phyloP scores from a whole-genome alignment of 2,329 filamentous ascomycete species.

The Colletotrichum shisoi region DNA sequence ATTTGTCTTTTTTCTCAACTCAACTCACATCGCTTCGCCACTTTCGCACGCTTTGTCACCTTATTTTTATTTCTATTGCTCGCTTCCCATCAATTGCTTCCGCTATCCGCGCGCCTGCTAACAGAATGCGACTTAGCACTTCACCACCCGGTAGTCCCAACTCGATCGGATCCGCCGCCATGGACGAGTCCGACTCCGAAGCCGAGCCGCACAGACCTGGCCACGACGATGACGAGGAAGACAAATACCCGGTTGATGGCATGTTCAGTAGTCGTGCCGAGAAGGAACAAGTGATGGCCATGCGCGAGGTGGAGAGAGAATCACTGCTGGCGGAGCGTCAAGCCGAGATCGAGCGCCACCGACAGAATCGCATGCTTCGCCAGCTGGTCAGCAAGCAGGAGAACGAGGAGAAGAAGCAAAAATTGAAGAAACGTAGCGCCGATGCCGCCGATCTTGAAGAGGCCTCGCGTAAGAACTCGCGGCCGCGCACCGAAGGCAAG shows the following conservation, averaged over 20 bases:
- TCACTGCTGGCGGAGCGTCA: conserved; percentile 87
- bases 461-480: conserved; percentile 74
- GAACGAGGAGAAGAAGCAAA: conserved; percentile 67
- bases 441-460: conserved; percentile 81
- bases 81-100: not conserved
- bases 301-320: conserved; percentile 92
- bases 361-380: conserved; percentile 82
- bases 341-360: conserved; percentile 79
- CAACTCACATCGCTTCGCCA: not conserved
- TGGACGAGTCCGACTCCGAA: conserved; percentile 84
- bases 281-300: conserved; percentile 79
- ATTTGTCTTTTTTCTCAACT: not conserved
- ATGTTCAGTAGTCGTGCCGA: conserved; percentile 78
- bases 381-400: conserved; percentile 75
- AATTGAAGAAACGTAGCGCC: conserved; percentile 79
- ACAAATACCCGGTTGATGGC: conserved; percentile 86
- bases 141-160: conserved; percentile 73
- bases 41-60: not conserved
- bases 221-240: conserved; percentile 64
- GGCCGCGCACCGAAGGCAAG: conserved; percentile 74
- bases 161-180: conserved; percentile 82
- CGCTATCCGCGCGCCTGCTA: not conserved
- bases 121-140: conserved; percentile 60
- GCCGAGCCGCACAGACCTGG: conserved; percentile 55
- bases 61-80: not conserved